Evolutionary conservation across 1,139 yeast genomes (phyloP).

Genomic region (Yarrowia galli): DNA sequence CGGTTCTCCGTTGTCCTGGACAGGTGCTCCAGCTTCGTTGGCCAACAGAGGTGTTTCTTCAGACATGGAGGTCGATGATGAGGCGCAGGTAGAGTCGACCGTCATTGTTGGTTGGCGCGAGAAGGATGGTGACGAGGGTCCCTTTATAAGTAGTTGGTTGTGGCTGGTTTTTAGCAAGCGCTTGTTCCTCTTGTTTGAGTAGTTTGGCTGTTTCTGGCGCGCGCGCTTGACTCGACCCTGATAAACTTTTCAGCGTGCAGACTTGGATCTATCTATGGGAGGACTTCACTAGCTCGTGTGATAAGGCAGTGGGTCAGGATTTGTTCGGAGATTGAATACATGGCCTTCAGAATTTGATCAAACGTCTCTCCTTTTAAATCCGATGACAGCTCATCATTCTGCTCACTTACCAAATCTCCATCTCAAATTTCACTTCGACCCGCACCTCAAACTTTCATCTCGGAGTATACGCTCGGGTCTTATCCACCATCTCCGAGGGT

Average conservation of each 20-base stretch:
- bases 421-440: background rate
- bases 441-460: slow-evolving; percentile 9
- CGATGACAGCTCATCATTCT: too few relatives aligned
- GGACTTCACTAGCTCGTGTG: background rate
- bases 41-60: slow-evolving; percentile 27
- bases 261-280: too few relatives aligned
- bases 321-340: background rate
- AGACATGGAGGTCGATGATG: slow-evolving; percentile 12
- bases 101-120: slow-evolving; percentile 7
- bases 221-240: too few relatives aligned
- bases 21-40: background rate
- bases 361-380: background rate
- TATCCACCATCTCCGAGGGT: slow-evolving; percentile 24
- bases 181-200: background rate
- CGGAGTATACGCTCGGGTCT: background rate
- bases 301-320: background rate
- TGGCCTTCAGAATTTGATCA: background rate
- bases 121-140: too few relatives aligned
- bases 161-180: background rate
- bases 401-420: background rate
- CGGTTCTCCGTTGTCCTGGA: background rate
- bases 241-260: slow-evolving; percentile 12
- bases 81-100: background rate
- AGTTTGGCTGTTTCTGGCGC: background rate
- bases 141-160: background rate